Conservation (phyloP, 805 yeast species). For the Torulaspora gathmanii region DNA sequence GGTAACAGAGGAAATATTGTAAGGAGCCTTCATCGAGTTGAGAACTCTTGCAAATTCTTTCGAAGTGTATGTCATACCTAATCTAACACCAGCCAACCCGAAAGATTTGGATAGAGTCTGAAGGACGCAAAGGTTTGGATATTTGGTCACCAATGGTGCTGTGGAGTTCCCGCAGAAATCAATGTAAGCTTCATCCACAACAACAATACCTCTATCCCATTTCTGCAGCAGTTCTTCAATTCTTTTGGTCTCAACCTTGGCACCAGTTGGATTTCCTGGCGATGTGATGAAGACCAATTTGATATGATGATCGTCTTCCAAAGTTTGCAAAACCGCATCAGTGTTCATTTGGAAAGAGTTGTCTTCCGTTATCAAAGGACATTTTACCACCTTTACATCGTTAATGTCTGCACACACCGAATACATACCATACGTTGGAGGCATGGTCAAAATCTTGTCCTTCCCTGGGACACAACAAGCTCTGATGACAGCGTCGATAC, state of each 20-base stretch:
- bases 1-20: slow-evolving; percentile 81
- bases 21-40: slow-evolving; percentile 93
- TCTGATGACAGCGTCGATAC: slow-evolving; percentile 83
- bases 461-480: slow-evolving; percentile 77
- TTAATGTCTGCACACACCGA: slow-evolving; percentile 84
- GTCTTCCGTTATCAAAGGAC: slow-evolving; percentile 57
- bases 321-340: slow-evolving; percentile 47
- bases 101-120: slow-evolving; percentile 94
- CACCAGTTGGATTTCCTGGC: slow-evolving; percentile 96
- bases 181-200: slow-evolving; percentile 92
- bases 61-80: slow-evolving; percentile 74
- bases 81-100: slow-evolving; percentile 91
- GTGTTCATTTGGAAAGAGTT: slow-evolving; percentile 60
- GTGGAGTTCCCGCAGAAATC: slow-evolving; percentile 79
- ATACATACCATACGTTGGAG: slow-evolving; percentile 98
- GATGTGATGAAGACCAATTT: slow-evolving; percentile 82
- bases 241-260: slow-evolving; percentile 46
- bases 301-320: slow-evolving; percentile 54
- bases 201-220: slow-evolving; percentile 70
- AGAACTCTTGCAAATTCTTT: slow-evolving; percentile 58
- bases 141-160: slow-evolving; percentile 71
- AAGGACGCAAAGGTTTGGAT: slow-evolving; percentile 78
- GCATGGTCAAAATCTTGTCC: slow-evolving; percentile 79
- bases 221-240: slow-evolving; percentile 46
- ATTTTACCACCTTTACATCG: slow-evolving; percentile 72